Base-by-base conservation (phyloP, 768 basidiomycete species). In the Termitomyces sp. region DNA sequence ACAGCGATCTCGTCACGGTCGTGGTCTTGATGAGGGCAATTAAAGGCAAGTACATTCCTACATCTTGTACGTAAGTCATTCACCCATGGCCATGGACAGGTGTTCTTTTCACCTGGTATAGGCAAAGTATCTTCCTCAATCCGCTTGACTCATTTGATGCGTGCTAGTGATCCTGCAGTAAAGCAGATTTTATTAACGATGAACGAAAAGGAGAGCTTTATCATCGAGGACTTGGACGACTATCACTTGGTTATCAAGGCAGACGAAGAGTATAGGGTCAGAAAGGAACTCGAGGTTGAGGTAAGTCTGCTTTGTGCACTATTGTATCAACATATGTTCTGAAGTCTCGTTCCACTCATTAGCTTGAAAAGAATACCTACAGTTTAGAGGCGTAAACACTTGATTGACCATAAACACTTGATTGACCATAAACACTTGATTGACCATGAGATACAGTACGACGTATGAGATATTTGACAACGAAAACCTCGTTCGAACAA, bases 211-310 rank as follows among this genome's bases (percentile, higher is more conserved):
- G 76, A 82, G 9, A 81, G 77, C 53, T 94, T 94, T 68, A 86
- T 94, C 60, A 89, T 94, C 58, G 88, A 93, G 63, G 92, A 94
- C 64, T 69, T 94, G 26, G 92, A 94, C 66, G 1, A 83, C 94
- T 53, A 87, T 66, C 91, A 94, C 62, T 51, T 51, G 50, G 50
- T 51, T 51, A 51, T 94, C 68, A 89, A 88, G 64, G 85, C 86
- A 1, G 92, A 94, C 56, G 84, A 87, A 59, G 87, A 93, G 67
- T 87, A 84, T 62, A 73, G 83, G 26, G 86, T 94, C 5, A 72
- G 84, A 59, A 79, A 74, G 62, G 85, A 89, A 62, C 74, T 94
- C 33, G 91, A 92, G 66, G 68, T 78, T 12, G 89, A 94, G 83
- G 91, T 89, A 58, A 38, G 79, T 70, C 35, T 30, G 17, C 3